Evolutionary conservation across 225 moss, liverwort and hornwort genomes (phyloP).

Genomic region (Physcomitrium patens): DNA sequence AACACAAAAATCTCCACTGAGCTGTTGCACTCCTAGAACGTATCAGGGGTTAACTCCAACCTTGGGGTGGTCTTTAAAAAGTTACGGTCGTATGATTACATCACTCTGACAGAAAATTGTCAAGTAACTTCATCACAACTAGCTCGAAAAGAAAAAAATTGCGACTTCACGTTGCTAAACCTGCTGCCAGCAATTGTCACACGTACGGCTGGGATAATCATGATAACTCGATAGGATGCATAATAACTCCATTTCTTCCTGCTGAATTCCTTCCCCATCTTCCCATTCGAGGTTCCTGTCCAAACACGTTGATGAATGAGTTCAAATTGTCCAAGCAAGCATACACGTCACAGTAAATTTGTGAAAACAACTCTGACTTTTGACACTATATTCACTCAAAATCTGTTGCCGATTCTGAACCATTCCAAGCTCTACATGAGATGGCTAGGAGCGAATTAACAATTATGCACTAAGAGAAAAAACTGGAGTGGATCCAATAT

Average conservation of each 20-base stretch:
- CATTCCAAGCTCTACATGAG: conserved; percentile 7
- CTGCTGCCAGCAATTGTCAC: conserved; percentile 16
- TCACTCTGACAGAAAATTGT: conserved; percentile 21
- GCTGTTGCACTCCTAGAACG: conserved; percentile 34
- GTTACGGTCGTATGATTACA: conserved; percentile 22
- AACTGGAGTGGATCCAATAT: neutral
- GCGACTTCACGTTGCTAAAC: conserved; percentile 14
- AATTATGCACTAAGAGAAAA: neutral
- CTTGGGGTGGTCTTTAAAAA: conserved; percentile 26
- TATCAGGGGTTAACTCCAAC: conserved; percentile 39
- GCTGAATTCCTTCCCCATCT: conserved; percentile 81
- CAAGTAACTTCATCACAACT: conserved; percentile 16
- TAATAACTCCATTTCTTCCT: conserved; percentile 85
- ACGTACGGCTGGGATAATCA: conserved; percentile 36
- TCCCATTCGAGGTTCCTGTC: conserved; percentile 97
- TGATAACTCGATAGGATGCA: conserved; percentile 70
- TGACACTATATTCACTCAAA: neutral
- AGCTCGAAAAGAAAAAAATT: conserved; percentile 24
- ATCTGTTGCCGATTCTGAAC: neutral
- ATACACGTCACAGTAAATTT: neutral
- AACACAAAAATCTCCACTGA: conserved; percentile 38
- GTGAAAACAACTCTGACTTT: neutral
- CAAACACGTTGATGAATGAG: conserved; percentile 19
- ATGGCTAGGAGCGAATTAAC: neutral
- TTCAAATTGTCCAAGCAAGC: neutral